Percentiles rank a stretch among this genome's conserved stretches.
phyloP scores from a whole-genome alignment of 768 basidiomycete species.

The Serendipita sp. region DNA sequence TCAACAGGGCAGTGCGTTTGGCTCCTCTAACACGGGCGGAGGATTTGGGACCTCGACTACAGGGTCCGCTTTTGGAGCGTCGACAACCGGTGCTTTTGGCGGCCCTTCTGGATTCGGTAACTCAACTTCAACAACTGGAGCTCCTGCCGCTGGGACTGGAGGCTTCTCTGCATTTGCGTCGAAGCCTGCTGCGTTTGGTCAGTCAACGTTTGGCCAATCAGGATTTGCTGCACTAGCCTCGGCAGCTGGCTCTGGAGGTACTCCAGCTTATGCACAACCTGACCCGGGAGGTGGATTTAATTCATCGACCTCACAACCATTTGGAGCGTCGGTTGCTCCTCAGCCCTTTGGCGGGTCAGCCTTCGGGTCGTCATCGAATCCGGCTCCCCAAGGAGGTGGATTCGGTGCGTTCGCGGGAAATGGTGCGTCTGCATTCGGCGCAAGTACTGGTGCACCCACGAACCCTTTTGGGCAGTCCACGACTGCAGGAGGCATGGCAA shows the following conservation, averaged over 20 bases:
- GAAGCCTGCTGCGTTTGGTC: slow-evolving; percentile 12
- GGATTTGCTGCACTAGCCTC: slow-evolving; percentile 11
- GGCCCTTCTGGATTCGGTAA: not conserved
- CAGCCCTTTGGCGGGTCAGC: not conserved
- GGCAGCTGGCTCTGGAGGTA: not conserved
- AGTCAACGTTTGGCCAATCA: slow-evolving; percentile 17
- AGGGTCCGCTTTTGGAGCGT: slow-evolving; percentile 9
- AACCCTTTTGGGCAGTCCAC: slow-evolving; percentile 25
- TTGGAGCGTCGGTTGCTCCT: not conserved
- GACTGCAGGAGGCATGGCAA: slow-evolving; percentile 15
- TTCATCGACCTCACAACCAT: not conserved
- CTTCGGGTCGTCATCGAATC: not conserved
- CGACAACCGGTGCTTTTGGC: not conserved
- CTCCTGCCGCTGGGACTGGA: not conserved
- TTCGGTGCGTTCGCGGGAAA: slow-evolving; percentile 11
- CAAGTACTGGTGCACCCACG: slow-evolving; percentile 11
- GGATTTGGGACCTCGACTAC: slow-evolving; percentile 12
- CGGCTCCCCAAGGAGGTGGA: not conserved
- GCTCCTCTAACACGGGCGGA: slow-evolving; percentile 6
- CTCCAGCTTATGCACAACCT: slow-evolving; percentile 1
- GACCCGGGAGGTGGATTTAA: not conserved
- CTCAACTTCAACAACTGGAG: slow-evolving; percentile 8
- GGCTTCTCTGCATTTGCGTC: not conserved
- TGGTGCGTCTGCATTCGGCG: slow-evolving; percentile 14
- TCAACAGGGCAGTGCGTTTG: slow-evolving; percentile 13